Base-by-base conservation (phyloP, 257 asterid species). In the Solanum paucissectum region DNA sequence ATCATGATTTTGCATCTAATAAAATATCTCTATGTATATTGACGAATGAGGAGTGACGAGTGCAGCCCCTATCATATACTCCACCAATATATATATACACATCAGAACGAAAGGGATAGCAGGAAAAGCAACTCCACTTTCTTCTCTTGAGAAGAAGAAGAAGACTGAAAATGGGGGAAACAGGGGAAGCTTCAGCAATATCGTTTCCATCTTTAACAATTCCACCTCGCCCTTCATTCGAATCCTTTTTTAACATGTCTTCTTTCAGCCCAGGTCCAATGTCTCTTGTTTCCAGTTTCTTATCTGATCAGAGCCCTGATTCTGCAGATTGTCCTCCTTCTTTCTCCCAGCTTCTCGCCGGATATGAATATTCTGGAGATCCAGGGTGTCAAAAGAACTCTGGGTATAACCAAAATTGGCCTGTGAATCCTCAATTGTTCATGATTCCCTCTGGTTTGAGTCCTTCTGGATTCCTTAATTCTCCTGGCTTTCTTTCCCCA, bases 401-500 rank as follows among this genome's bases (percentile, higher is more conserved):
- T 13, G 99, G 94, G 85, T 93, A 92, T 88, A 95, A 95, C 91
- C 90, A 95, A 92, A 95, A 95, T 73, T 88, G 96, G 91, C 96
- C 98, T 46, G 77, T 90, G 95, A 92, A 87, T 52, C 89, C 98
- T 66, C 97, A 98, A 33, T 86, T 94, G 88, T 94, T 94, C 83
- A 89, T 92, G 93, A 87, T 95, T 42, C 95, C 99, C 37, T 91
- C 96, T 77, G 98, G 97, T 21, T 86, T 95, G 52, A 96, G 92
- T 83, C 98, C 99, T 90, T 93, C 98, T 36, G 96, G 95, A 11
- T 89, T 95, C 90, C 98, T 96, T 42, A 94, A 94, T 77, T 97
- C 99, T 3, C 99, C 99, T 4, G 98, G 94, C 6, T 93, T 97
- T 86, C 90, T 96, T 73, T 93, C 98, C 36, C 99, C 99, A 16